Percentiles rank a stretch among this genome's conserved stretches.
These are phyloP conservation scores for Trametes pubescens DNA, from an alignment of 1,284 basidiomycete genomes.

Conservation along the genomic window DNA sequence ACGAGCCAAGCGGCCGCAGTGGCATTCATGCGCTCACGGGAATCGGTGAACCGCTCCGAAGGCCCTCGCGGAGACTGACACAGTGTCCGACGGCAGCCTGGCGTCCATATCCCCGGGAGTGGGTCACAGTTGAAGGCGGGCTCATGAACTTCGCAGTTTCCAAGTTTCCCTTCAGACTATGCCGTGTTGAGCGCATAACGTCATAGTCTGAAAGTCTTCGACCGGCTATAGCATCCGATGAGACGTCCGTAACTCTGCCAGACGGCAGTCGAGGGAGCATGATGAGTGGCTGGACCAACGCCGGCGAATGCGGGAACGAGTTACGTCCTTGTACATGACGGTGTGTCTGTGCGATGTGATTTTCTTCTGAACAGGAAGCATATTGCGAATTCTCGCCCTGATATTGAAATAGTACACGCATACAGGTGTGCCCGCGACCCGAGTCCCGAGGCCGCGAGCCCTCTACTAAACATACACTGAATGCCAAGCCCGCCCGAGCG, in stretches of 20 bases:
- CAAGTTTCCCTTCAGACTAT: too few relatives aligned
- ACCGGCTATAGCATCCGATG: too few relatives aligned
- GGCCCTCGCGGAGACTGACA: not conserved
- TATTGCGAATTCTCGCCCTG: not conserved
- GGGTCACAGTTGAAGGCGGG: too few relatives aligned
- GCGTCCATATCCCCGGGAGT: too few relatives aligned
- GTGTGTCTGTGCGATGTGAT: not conserved
- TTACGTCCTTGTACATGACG: not conserved
- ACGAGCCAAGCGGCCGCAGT: not conserved
- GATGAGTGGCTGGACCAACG: not conserved
- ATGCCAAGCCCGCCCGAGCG: constrained; percentile 4
- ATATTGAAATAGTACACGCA: constrained; percentile 4
- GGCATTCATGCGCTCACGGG: not conserved
- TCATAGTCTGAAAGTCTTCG: too few relatives aligned
- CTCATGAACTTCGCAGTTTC: too few relatives aligned
- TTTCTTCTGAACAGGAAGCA: not conserved
- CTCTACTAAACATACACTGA: not conserved
- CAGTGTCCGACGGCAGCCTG: too few relatives aligned
- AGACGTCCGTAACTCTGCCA: too few relatives aligned
- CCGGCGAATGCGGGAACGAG: not conserved
- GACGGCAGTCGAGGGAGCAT: too few relatives aligned
- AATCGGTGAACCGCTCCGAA: too few relatives aligned
- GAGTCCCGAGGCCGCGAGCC: not conserved
- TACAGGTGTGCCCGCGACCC: not conserved
- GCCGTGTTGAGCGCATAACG: too few relatives aligned